Percentiles rank a stretch among this genome's conserved stretches.
phyloP scores from a whole-genome alignment of 1,284 basidiomycete genomes.

The Malassezia caprae region DNA sequence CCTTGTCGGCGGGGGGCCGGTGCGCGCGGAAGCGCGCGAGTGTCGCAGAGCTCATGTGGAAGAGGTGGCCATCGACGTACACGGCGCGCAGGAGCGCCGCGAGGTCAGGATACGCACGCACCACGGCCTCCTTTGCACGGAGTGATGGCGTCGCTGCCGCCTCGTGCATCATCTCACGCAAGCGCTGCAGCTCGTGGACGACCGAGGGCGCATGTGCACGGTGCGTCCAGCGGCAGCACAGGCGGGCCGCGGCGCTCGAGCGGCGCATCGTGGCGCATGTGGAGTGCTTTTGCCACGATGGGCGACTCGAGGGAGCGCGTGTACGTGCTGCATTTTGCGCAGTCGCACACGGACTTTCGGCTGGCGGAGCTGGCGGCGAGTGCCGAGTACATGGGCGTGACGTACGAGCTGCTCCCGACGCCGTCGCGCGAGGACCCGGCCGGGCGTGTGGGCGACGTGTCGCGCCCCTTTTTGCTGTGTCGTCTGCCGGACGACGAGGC shows the following conservation, averaged over 20 bases:
- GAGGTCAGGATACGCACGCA: not conserved
- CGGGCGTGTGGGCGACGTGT: constrained; percentile 17
- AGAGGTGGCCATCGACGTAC: not conserved
- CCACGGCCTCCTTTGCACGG: not conserved
- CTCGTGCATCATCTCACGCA: not conserved
- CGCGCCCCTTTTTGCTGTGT: constrained; percentile 30
- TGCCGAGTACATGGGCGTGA: constrained; percentile 27
- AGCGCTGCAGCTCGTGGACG: not conserved
- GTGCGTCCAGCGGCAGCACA: not conserved
- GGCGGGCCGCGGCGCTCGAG: not conserved
- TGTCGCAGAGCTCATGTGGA: not conserved
- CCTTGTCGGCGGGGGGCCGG: not conserved
- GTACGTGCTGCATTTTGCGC: constrained; percentile 40
- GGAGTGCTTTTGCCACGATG: not conserved
- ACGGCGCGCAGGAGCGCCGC: constrained; percentile 3
- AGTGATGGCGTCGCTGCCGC: not conserved
- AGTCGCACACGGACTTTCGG: constrained; percentile 31
- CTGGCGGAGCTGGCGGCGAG: constrained; percentile 36
- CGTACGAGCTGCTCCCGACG: constrained; percentile 33
- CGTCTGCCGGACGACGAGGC: constrained; percentile 53
- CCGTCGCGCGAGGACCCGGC: constrained; percentile 13
- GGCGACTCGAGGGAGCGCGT: constrained; percentile 17
- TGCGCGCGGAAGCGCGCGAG: not conserved
- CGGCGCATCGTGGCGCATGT: not conserved
- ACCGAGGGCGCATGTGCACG: not conserved